Evolutionary conservation across 2,329 filamentous ascomycete genomes (phyloP).

Genomic region (Simplicillium aogashimaense): DNA sequence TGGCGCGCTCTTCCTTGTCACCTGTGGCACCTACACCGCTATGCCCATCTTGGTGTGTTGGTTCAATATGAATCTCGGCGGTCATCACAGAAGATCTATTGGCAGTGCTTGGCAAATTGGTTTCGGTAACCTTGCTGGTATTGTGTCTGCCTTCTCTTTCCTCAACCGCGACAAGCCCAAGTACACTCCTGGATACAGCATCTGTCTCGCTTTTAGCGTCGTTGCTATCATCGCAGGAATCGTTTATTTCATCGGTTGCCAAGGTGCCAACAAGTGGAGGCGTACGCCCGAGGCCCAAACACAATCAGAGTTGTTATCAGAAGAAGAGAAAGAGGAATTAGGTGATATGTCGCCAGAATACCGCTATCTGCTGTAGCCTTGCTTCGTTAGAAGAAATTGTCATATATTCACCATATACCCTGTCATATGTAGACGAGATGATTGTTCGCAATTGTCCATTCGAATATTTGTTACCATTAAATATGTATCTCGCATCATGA

Average conservation of each 20-base stretch:
- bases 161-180: constrained; percentile 54
- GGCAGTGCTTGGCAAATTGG: constrained; percentile 70
- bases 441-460: too few species aligned
- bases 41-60: constrained; percentile 82
- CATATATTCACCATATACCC: too few species aligned
- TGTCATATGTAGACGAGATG: too few species aligned
- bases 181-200: constrained; percentile 65
- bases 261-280: constrained; percentile 49
- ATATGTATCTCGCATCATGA: too few species aligned
- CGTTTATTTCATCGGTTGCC: constrained; percentile 50
- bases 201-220: constrained; percentile 64
- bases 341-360: constrained; percentile 52
- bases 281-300: constrained; percentile 28
- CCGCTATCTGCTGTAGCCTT: constrained; percentile 41
- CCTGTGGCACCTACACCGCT: constrained; percentile 72
- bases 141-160: constrained; percentile 66
- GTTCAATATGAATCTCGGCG: constrained; percentile 72
- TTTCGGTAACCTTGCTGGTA: constrained; percentile 72
- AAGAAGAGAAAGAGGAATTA: constrained; percentile 51
- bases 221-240: constrained; percentile 53
- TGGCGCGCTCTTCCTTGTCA: constrained; percentile 70
- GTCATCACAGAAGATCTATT: constrained; percentile 60
- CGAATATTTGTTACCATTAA: too few species aligned
- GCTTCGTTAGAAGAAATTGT: too few species aligned
- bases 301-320: constrained; percentile 34